phyloP scores from a whole-genome alignment of 2,329 filamentous ascomycete genomes.

The Alternaria angustiovoidea region DNA sequence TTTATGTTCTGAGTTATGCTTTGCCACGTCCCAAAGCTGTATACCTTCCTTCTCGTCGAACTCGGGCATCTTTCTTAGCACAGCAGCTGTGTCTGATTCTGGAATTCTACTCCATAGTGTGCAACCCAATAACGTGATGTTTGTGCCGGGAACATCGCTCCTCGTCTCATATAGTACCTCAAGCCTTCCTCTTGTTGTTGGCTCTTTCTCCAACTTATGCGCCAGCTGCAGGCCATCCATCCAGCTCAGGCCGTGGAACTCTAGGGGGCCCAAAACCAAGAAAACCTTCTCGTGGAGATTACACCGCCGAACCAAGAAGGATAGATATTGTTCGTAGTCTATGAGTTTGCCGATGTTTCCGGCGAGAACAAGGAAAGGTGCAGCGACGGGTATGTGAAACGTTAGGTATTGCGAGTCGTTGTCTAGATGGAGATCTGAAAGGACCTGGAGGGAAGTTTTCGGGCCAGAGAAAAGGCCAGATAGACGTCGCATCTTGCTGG shows the following conservation, averaged over 20 bases:
- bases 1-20: slow-evolving; percentile 60
- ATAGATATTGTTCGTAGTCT: slow-evolving; percentile 44
- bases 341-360: slow-evolving; percentile 43
- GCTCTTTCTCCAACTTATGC: slow-evolving; percentile 38
- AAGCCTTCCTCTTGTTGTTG: slow-evolving; percentile 45
- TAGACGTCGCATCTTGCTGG: slow-evolving; percentile 32
- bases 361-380: slow-evolving; percentile 41
- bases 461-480: slow-evolving; percentile 35
- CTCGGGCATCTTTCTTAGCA: slow-evolving; percentile 60
- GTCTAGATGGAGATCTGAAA: slow-evolving; percentile 45
- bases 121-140: slow-evolving; percentile 64
- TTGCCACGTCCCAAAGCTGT: slow-evolving; percentile 58
- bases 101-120: slow-evolving; percentile 65
- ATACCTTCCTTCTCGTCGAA: slow-evolving; percentile 59
- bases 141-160: slow-evolving; percentile 52
- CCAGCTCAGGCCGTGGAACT: slow-evolving; percentile 38
- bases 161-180: slow-evolving; percentile 56
- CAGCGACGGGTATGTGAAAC: slow-evolving; percentile 41
- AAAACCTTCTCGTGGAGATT: slow-evolving; percentile 43
- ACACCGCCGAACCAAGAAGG: slow-evolving; percentile 39
- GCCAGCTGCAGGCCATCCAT: slow-evolving; percentile 38
- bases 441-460: slow-evolving; percentile 40
- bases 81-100: slow-evolving; percentile 47
- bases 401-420: slow-evolving; percentile 41
- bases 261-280: slow-evolving; percentile 38